These are phyloP conservation scores for Populus tremula DNA, from an alignment of 345 rosid species.

Conservation along the genomic window DNA sequence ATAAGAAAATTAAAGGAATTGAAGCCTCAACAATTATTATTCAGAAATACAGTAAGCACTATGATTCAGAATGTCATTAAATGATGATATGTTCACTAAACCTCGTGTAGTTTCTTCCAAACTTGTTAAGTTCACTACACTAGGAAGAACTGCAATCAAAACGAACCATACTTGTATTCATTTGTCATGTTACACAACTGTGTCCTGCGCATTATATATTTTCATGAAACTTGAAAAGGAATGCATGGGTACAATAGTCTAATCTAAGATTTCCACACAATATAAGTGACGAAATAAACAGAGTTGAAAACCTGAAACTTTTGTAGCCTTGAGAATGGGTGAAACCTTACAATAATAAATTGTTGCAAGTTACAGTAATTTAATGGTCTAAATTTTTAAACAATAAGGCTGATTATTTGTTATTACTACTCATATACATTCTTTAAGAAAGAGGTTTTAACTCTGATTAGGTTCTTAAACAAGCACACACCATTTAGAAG, in stretches of 20 bases:
- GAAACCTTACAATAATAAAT: background rate
- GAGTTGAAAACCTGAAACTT: background rate
- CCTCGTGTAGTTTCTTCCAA: background rate
- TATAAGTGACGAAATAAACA: background rate
- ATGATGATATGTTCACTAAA: background rate
- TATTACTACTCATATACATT: background rate
- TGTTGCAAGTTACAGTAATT: background rate
- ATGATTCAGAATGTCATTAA: background rate
- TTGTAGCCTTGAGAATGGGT: background rate
- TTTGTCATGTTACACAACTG: background rate
- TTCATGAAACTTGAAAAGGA: background rate
- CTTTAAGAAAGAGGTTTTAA: background rate
- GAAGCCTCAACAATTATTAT: background rate
- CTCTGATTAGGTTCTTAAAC: too few species aligned
- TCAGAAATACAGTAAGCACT: background rate
- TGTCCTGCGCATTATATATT: background rate
- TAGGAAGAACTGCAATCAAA: background rate
- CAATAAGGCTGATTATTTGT: background rate
- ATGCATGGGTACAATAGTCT: background rate
- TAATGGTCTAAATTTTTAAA: background rate
- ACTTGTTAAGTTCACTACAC: background rate
- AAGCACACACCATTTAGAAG: background rate
- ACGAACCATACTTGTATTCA: background rate
- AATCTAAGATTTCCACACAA: background rate
- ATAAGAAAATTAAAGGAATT: background rate